phyloP scores from a whole-genome alignment of 768 basidiomycete genomes.

The Leccinellum luteum region DNA sequence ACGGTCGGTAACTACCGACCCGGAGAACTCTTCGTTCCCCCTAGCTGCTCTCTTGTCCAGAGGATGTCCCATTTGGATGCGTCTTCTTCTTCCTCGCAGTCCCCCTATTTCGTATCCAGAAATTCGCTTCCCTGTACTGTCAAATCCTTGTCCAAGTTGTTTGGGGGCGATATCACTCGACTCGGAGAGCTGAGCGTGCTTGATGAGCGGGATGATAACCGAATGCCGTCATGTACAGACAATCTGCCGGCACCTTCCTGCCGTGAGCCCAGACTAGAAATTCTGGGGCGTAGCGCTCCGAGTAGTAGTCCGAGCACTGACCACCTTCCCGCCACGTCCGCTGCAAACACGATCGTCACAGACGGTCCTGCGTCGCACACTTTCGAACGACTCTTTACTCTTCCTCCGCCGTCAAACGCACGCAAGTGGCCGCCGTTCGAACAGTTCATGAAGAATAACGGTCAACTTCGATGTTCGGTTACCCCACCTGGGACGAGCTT shows the following conservation, averaged over 20 bases:
- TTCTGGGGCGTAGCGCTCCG: not conserved
- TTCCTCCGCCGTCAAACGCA: slow-evolving; percentile 19
- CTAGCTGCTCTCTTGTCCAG: not conserved
- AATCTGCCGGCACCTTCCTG: not conserved
- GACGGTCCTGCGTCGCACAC: slow-evolving; percentile 16
- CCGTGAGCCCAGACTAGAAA: not conserved
- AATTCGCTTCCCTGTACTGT: not conserved
- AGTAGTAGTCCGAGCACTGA: not conserved
- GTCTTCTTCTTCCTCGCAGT: not conserved
- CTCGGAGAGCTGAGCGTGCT: not conserved
- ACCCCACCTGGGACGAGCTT: not conserved
- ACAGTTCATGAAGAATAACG: slow-evolving; percentile 69
- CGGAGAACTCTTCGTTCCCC: not conserved
- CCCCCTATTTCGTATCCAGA: not conserved
- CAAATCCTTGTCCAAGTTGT: not conserved
- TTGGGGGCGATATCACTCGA: not conserved
- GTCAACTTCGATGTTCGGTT: slow-evolving; percentile 32
- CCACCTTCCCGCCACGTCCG: not conserved
- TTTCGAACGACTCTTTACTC: slow-evolving; percentile 6
- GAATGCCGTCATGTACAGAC: slow-evolving; percentile 14
- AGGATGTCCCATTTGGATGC: not conserved
- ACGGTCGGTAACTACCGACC: not conserved
- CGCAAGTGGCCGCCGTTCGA: slow-evolving; percentile 64
- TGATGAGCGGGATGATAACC: not conserved
- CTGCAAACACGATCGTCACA: not conserved